phyloP scores from a whole-genome alignment of 2,329 filamentous ascomycete genomes.

The Elsinoe australis region DNA sequence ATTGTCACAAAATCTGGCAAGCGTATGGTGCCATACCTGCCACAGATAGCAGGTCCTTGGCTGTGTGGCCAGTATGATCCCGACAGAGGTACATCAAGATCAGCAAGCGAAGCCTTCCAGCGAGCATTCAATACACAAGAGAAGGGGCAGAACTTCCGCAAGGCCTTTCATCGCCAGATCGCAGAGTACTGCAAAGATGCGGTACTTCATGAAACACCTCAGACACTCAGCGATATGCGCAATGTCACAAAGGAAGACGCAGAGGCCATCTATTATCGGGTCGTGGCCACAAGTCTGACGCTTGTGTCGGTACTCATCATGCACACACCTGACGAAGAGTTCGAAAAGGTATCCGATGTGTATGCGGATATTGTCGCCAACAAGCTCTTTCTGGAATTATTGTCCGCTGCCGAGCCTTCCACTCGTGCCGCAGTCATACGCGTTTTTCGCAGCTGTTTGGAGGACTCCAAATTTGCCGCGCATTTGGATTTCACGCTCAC shows the following conservation, averaged over 20 bases:
- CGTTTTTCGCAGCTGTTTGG: slow-evolving; percentile 45
- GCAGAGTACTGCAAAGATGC: slow-evolving; percentile 75
- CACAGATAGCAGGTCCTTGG: slow-evolving; percentile 79
- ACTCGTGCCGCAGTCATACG: slow-evolving; percentile 53
- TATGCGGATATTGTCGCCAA: slow-evolving; percentile 62
- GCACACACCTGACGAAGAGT: slow-evolving; percentile 41
- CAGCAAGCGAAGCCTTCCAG: slow-evolving; percentile 69
- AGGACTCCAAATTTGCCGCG: slow-evolving; percentile 34
- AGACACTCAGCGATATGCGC: slow-evolving; percentile 82
- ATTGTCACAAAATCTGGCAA: slow-evolving; percentile 58
- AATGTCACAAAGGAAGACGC: slow-evolving; percentile 78
- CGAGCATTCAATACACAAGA: slow-evolving; percentile 71
- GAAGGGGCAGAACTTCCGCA: slow-evolving; percentile 70
- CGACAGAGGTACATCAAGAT: slow-evolving; percentile 65
- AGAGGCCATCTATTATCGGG: slow-evolving; percentile 74
- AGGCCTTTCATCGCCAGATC: slow-evolving; percentile 70
- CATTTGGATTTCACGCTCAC: slow-evolving; percentile 45
- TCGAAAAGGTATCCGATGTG: slow-evolving; percentile 51
- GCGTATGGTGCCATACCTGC: slow-evolving; percentile 72
- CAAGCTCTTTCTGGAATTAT: slow-evolving; percentile 54
- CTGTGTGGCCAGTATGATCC: slow-evolving; percentile 80
- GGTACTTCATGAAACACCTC: slow-evolving; percentile 65
- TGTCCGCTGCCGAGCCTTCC: slow-evolving; percentile 47
- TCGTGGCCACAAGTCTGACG: slow-evolving; percentile 54
- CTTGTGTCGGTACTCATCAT: slow-evolving; percentile 49